These are phyloP conservation scores for Picea engelmannii DNA, from an alignment of 83 land plant species.

Conservation along the genomic window DNA sequence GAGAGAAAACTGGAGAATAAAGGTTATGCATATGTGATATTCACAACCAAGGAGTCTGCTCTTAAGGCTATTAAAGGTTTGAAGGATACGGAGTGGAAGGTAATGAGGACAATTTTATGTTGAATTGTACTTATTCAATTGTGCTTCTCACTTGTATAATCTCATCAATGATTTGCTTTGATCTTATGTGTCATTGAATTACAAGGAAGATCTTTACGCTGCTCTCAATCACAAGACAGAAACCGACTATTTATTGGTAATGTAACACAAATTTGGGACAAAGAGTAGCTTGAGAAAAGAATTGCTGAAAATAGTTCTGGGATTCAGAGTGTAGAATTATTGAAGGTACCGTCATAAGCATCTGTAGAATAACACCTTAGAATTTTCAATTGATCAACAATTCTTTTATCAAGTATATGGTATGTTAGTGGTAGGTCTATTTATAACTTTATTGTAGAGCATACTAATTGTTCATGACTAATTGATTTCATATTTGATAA, in stretches of 20 bases:
- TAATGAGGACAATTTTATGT: too few relatives aligned
- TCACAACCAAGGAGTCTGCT: conserved; percentile 74
- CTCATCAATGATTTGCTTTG: not conserved
- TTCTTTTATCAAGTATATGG: not conserved
- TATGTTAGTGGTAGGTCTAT: not conserved
- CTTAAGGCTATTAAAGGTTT: conserved; percentile 76
- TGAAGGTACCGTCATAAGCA: conserved; percentile 57
- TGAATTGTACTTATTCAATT: too few relatives aligned
- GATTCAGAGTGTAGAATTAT: conserved; percentile 57
- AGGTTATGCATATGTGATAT: conserved; percentile 94
- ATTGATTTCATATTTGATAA: not conserved
- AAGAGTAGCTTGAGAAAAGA: conserved; percentile 66
- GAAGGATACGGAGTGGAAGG: conserved; percentile 75
- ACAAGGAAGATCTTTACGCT: conserved; percentile 79
- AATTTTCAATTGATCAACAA: not conserved
- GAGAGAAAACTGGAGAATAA: conserved; percentile 77
- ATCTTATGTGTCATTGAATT: not conserved
- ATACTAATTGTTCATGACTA: not conserved
- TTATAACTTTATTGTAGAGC: not conserved
- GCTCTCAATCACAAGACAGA: conserved; percentile 85
- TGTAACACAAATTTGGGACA: conserved; percentile 79
- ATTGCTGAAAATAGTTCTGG: conserved; percentile 79
- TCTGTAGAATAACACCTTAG: conserved; percentile 1
- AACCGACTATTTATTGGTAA: conserved; percentile 85
- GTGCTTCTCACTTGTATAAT: too few relatives aligned